A percentile compares a stretch with the other conserved stretches of the same genome.
phyloP scores from a whole-genome alignment of 2,329 filamentous ascomycete genomes.

The Aspergillaceae sp. region DNA sequence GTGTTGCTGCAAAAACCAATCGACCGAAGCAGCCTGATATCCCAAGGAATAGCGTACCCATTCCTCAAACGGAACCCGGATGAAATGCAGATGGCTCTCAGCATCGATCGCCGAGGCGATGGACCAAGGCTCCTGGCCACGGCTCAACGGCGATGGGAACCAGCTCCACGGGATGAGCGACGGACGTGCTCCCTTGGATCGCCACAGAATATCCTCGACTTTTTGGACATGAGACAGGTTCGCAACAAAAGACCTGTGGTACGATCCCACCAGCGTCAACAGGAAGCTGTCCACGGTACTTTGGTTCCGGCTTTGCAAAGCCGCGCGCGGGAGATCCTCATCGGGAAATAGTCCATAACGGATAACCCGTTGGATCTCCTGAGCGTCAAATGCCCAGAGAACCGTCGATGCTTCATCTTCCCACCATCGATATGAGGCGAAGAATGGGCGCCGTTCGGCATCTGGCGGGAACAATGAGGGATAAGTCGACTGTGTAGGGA shows the following conservation, averaged over 20 bases:
- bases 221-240: constrained; percentile 29
- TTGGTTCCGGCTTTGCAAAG: constrained; percentile 25
- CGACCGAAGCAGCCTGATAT: constrained; percentile 24
- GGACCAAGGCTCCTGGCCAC: constrained; percentile 11
- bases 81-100: constrained; percentile 35
- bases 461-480: constrained; percentile 22
- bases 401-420: constrained; percentile 32
- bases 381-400: constrained; percentile 31
- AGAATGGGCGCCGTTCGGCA: constrained; percentile 26
- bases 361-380: constrained; percentile 29
- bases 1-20: constrained; percentile 34
- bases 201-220: constrained; percentile 32
- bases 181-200: constrained; percentile 18
- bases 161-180: constrained; percentile 27
- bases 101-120: constrained; percentile 29
- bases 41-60: constrained; percentile 32
- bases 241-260: constrained; percentile 17
- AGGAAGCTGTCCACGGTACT: constrained; percentile 28
- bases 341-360: constrained; percentile 31
- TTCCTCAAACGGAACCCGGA: constrained; percentile 31
- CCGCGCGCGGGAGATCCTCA: constrained; percentile 25
- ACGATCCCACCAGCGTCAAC: constrained; percentile 17
- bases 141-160: constrained; percentile 21
- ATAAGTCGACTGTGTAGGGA: constrained; percentile 15
- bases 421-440: constrained; percentile 31